Percentiles rank a stretch among this genome's conserved stretches.
Conservation (phyloP, 2,329 filamentous ascomycete genomes). For the Ophiosphaerella herpotricha region DNA sequence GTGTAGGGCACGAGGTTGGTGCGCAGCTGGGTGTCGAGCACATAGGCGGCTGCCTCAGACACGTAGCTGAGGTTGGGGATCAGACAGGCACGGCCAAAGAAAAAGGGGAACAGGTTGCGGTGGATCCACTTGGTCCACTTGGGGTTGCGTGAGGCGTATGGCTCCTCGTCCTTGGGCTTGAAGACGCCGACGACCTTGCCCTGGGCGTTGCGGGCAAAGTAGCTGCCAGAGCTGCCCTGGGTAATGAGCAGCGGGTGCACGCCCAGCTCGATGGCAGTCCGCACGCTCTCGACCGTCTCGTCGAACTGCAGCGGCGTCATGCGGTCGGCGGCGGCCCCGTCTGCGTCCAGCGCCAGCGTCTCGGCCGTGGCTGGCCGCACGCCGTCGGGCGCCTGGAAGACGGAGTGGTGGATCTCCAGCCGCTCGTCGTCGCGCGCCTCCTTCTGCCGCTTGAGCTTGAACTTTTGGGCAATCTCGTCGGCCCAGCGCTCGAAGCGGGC, state of each 20-base stretch:
- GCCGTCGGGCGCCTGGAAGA: conserved; percentile 92
- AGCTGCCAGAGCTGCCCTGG: conserved; percentile 96
- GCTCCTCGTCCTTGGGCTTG: conserved; percentile 98
- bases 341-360: conserved; percentile 63
- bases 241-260: conserved; percentile 95
- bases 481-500: conserved; percentile 94
- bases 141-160: conserved; percentile 93
- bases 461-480: conserved; percentile 95
- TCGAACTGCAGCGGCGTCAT: conserved; percentile 86
- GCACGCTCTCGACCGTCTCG: conserved; percentile 85
- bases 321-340: conserved; percentile 56
- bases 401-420: conserved; percentile 94
- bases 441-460: conserved; percentile 82
- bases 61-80: conserved; percentile 98
- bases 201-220: conserved; percentile 89
- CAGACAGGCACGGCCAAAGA: conserved; percentile 90
- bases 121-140: conserved; percentile 99
- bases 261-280: conserved; percentile 83
- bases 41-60: conserved; percentile 95
- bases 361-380: conserved; percentile 79
- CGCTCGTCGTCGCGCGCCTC: conserved; percentile 77
- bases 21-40: conserved; percentile 85
- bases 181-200: conserved; percentile 97
- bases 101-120: conserved; percentile 94
- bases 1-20: conserved; percentile 96